Percentiles rank a stretch among this genome's conserved stretches.
These are phyloP conservation scores for Apiotrichum veenhuisii DNA, from an alignment of 1,284 basidiomycete species.

Conservation along the genomic window DNA sequence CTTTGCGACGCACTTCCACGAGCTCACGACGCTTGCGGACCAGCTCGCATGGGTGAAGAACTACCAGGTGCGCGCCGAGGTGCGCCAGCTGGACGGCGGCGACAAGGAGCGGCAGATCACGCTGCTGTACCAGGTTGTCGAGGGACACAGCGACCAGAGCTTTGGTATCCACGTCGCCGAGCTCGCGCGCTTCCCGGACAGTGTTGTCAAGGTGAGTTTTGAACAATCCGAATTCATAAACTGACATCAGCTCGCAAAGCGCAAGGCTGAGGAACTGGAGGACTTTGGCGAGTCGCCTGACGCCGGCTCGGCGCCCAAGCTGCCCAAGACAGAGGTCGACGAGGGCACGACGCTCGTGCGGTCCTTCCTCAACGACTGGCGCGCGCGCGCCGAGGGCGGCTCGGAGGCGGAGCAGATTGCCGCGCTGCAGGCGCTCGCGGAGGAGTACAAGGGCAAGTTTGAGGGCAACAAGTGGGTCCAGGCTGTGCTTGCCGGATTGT, in stretches of 20 bases:
- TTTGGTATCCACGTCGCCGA: conserved; percentile 98
- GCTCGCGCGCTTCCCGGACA: conserved; percentile 92
- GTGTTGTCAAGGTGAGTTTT: conserved; percentile 72
- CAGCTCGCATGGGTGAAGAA: conserved; percentile 87
- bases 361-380: conserved; percentile 74
- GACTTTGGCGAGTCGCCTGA: conserved; percentile 62
- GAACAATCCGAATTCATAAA: background rate
- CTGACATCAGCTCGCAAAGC: conserved; percentile 70
- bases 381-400: conserved; percentile 49
- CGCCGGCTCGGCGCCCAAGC: conserved; percentile 49
- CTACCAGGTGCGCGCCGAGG: conserved; percentile 91
- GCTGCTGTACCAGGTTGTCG: conserved; percentile 89
- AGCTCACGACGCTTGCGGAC: conserved; percentile 86
- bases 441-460: conserved; percentile 64
- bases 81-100: conserved; percentile 54
- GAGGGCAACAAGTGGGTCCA: conserved; percentile 75
- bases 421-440: conserved; percentile 63
- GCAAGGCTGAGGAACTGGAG: conserved; percentile 94
- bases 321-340: conserved; percentile 63
- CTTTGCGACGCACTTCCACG: conserved; percentile 98
- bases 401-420: conserved; percentile 61
- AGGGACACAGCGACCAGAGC: conserved; percentile 91
- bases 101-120: conserved; percentile 81
- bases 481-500: conserved; percentile 57
- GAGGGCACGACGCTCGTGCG: conserved; percentile 78